Conservation (phyloP, 805 yeast genomes). For the Kodamaea fukazawae region DNA sequence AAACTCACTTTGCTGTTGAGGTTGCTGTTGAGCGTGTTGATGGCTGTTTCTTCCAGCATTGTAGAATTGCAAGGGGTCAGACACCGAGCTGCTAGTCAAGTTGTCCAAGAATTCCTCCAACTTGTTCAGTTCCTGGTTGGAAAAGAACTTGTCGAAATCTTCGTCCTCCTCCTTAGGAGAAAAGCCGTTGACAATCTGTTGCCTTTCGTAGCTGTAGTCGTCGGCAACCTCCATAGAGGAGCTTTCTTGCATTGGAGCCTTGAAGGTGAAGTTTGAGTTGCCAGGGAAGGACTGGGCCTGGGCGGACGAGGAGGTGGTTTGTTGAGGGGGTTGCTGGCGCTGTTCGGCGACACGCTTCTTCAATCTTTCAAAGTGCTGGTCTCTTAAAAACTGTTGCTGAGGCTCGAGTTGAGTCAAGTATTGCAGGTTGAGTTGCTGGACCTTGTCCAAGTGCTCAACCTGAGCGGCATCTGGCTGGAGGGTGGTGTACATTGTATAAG, state of each 20-base stretch:
- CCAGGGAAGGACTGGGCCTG: conserved; percentile 5
- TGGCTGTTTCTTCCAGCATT: conserved; percentile 5
- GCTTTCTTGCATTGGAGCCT: conserved; percentile 1
- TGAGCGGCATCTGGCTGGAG: conserved; percentile 37
- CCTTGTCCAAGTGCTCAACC: conserved; percentile 38
- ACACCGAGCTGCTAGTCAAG: conserved; percentile 28
- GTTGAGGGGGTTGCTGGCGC: neutral
- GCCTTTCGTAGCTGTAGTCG: conserved; percentile 9
- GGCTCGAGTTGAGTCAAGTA: conserved; percentile 11
- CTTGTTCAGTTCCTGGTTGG: conserved; percentile 36
- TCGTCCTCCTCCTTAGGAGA: conserved; percentile 13
- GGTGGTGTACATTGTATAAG: conserved; percentile 38
- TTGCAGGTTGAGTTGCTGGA: conserved; percentile 30
- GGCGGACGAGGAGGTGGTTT: conserved; percentile 3
- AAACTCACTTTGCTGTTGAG: conserved; percentile 9
- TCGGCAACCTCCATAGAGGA: neutral
- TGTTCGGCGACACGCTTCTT: conserved; percentile 1
- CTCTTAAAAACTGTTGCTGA: conserved; percentile 2
- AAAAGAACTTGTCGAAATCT: conserved; percentile 35
- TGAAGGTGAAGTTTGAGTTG: conserved; percentile 7
- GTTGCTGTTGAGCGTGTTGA: conserved; percentile 1
- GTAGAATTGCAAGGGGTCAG: conserved; percentile 33
- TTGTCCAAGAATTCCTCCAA: conserved; percentile 42
- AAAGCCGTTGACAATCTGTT: conserved; percentile 7
- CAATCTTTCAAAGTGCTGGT: conserved; percentile 5